Evolutionary conservation across 805 yeast genomes (phyloP), one percentile per base, ranked within the genome.

Genomic region (Nakazawaea wyomingensis): DNA sequence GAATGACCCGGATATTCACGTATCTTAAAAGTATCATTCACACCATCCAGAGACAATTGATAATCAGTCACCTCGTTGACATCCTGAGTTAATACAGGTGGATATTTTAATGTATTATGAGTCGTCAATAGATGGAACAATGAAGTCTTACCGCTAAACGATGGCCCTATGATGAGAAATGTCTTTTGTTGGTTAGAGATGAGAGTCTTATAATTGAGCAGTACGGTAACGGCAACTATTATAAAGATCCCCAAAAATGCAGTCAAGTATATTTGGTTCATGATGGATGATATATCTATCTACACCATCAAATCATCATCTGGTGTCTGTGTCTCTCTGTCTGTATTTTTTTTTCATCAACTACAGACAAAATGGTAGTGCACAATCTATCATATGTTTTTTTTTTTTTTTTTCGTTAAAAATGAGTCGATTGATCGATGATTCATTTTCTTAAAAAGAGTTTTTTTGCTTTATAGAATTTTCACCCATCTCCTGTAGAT

Each of bases 1-100:
- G 74, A 65, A 62, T 85, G 89, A n/a, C 97, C 96, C 2, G 99
- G 99, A 48, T 80, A 80, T 55, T 91, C 98, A 40, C 83, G 71
- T 31, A 90, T 59, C 48, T 72, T 76, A 54, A 66, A 72, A 44
- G 54, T 62, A 45, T 60, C 69, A 51, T 55, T 63, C 37, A 49
- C 65, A 7, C 48, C 57, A 2, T 62, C 62, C 5, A 62, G 55
- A 9, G 76, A 76, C n/a, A 78, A 51, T 38, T 56, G 51, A 41
- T 69, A 61, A 8, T 54, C 49, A 6, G 60, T 64, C 5, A 62
- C 60, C 19, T 55, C 44, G 53, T 67, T 75, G n/a, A 74, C 67
- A 40, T 68, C 74, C 47, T 74, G 76, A 0, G 83, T 75, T 34
- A 68, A 73, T 2, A 79, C 80, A 3, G 47, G 43, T 2, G 78